phyloP scores from a whole-genome alignment of 208 protist species.

The Acanthamoeba castellanii region DNA sequence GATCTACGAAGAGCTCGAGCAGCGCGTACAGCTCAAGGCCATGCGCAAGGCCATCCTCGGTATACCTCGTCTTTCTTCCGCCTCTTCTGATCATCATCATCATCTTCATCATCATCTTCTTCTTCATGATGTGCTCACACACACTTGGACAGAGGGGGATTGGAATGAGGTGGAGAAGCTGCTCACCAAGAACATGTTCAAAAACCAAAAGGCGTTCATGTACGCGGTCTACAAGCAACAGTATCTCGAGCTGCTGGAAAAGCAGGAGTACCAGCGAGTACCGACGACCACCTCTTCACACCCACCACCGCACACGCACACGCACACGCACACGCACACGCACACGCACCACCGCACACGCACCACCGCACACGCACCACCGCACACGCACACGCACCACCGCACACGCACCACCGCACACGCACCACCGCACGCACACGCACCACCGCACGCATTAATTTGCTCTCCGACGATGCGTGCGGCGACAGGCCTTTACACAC shows the following conservation, averaged over 20 bases:
- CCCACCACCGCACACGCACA: too few relatives aligned
- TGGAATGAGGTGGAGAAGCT: conserved; percentile 88
- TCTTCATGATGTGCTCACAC: not conserved
- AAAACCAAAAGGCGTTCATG: conserved; percentile 83
- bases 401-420: not conserved
- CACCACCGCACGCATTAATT: too few relatives aligned
- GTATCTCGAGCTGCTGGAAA: conserved; percentile 88
- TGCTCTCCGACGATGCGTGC: too few relatives aligned
- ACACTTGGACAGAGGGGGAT: conserved; percentile 79
- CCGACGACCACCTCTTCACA: not conserved
- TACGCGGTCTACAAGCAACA: conserved; percentile 89
- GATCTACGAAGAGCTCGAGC: conserved; percentile 74
- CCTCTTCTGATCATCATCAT: not conserved
- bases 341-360: not conserved
- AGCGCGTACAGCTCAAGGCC: conserved; percentile 75
- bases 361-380: not conserved
- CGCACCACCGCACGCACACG: not conserved
- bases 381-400: not conserved
- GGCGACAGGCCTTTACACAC: conserved; percentile 87
- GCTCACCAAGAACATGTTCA: conserved; percentile 79
- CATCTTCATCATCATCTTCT: not conserved
- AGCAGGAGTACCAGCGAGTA: conserved; percentile 88
- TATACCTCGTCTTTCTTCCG: not conserved
- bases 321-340: too few relatives aligned
- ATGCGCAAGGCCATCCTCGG: conserved; percentile 83